phyloP scores from a whole-genome alignment of 2,329 filamentous ascomycete genomes.

The Coniochaeta pulveracea region DNA sequence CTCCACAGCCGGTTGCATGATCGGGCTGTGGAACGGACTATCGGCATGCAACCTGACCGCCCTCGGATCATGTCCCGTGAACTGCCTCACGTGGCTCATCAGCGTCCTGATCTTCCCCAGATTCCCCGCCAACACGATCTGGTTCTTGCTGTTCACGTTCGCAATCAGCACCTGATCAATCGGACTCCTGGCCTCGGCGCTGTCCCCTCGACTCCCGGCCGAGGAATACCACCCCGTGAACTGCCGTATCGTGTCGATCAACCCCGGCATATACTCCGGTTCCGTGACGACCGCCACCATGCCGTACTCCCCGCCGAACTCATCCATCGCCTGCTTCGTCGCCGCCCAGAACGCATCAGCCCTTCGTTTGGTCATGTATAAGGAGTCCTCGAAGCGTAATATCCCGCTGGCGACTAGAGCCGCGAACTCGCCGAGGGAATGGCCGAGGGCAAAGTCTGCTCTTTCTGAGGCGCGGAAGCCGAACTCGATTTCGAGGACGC shows the following conservation, averaged over 20 bases:
- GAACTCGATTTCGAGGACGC: constrained; percentile 77
- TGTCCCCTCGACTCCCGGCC: constrained; percentile 56
- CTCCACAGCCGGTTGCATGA: constrained; percentile 76
- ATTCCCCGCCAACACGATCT: constrained; percentile 86
- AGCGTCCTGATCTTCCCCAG: constrained; percentile 73
- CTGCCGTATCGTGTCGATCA: constrained; percentile 65
- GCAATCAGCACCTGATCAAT: constrained; percentile 84
- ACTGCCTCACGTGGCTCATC: constrained; percentile 75
- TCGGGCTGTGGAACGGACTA: constrained; percentile 80
- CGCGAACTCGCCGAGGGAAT: constrained; percentile 88
- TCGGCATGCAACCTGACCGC: constrained; percentile 80
- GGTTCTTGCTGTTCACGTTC: constrained; percentile 92
- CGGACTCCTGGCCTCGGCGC: constrained; percentile 54
- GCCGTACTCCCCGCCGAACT: constrained; percentile 72
- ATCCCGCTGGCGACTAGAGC: constrained; percentile 79
- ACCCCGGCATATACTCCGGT: constrained; percentile 55
- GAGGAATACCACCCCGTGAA: constrained; percentile 54
- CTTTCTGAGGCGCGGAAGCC: constrained; percentile 59
- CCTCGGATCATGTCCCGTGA: constrained; percentile 81
- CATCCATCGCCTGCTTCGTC: constrained; percentile 51
- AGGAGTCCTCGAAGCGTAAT: constrained; percentile 64
- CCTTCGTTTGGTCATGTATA: constrained; percentile 64
- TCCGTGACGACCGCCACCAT: constrained; percentile 93
- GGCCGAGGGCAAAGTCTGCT: constrained; percentile 76
- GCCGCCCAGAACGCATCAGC: constrained; percentile 78